Percentiles rank a stretch among this genome's conserved stretches.
These are phyloP conservation scores for Globisporangium takayamanum DNA, from an alignment of 352 stramenopile species.

Conservation along the genomic window DNA sequence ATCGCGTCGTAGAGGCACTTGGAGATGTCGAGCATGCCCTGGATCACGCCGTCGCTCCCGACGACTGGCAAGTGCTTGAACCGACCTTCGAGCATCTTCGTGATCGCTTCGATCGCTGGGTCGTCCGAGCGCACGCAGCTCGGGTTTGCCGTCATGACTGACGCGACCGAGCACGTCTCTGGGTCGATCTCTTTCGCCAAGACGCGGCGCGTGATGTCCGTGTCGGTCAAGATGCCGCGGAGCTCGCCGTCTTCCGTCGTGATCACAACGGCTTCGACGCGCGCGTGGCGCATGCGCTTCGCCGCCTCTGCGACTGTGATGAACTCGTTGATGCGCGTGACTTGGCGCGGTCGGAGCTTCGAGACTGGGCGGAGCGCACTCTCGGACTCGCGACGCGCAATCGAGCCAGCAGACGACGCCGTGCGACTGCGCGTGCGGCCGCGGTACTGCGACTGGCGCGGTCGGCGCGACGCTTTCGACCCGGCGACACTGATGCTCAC, in stretches of 20 bases:
- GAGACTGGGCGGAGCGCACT: conserved; percentile 69
- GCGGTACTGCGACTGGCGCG: conserved; percentile 19
- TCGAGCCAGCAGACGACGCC: conserved; percentile 39
- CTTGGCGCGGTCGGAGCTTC: conserved; percentile 69
- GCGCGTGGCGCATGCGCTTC: conserved; percentile 73
- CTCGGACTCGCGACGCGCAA: conserved; percentile 47
- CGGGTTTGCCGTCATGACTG: conserved; percentile 82
- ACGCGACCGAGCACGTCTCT: conserved; percentile 65
- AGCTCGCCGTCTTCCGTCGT: conserved; percentile 78
- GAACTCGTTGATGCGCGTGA: conserved; percentile 82
- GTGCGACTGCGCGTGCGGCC: conserved; percentile 34
- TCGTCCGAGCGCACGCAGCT: conserved; percentile 78
- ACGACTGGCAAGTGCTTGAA: conserved; percentile 87
- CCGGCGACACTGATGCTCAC: conserved; percentile 55
- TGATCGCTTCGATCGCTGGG: conserved; percentile 81
- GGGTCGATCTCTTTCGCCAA: conserved; percentile 78
- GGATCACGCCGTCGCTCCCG: conserved; percentile 54
- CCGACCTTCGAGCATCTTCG: conserved; percentile 83
- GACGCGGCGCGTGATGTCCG: conserved; percentile 80
- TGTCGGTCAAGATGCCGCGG: conserved; percentile 82
- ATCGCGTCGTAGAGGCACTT: conserved; percentile 88
- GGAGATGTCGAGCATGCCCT: conserved; percentile 87
- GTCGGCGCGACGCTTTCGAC: conserved; percentile 35
- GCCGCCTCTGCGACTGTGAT: conserved; percentile 82
- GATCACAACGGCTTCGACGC: conserved; percentile 81